Conservation (phyloP, 805 yeast species). For the Alloascoidea africana region DNA sequence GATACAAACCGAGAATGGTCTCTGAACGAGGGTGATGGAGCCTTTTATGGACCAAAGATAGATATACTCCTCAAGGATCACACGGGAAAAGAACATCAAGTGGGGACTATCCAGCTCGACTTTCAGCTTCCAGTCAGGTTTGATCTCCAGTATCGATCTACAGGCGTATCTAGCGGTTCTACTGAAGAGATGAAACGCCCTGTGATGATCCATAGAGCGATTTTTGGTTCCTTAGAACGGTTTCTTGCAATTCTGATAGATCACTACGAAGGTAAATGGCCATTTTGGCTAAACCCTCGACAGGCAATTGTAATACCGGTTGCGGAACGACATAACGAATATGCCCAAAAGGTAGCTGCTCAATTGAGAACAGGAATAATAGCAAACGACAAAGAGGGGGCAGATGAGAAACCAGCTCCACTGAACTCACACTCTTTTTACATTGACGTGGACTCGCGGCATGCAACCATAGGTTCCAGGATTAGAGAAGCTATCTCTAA, state of each 20-base stretch:
- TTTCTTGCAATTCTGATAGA: slow-evolving; percentile 84
- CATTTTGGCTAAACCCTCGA: slow-evolving; percentile 90
- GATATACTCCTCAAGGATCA: slow-evolving; percentile 76
- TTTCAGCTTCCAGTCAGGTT: slow-evolving; percentile 87
- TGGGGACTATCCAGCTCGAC: slow-evolving; percentile 91
- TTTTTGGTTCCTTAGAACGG: slow-evolving; percentile 87
- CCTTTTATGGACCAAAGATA: slow-evolving; percentile 58
- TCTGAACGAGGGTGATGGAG: slow-evolving; percentile 89
- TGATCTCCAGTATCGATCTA: slow-evolving; percentile 44
- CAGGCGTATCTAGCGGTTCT: slow-evolving; percentile 17
- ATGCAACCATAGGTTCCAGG: slow-evolving; percentile 67
- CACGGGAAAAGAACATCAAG: slow-evolving; percentile 72
- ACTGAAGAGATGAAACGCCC: slow-evolving; percentile 47
- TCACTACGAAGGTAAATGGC: slow-evolving; percentile 89
- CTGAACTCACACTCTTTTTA: slow-evolving; percentile 45
- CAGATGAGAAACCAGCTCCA: slow-evolving; percentile 29
- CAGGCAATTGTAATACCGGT: slow-evolving; percentile 82
- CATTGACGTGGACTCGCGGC: slow-evolving; percentile 62
- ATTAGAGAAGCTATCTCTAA: slow-evolving; percentile 63
- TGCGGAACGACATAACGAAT: slow-evolving; percentile 39
- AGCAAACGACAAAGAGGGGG: slow-evolving; percentile 10
- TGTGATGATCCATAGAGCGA: slow-evolving; percentile 92
- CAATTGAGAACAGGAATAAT: slow-evolving; percentile 31
- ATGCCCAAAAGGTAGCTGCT: slow-evolving; percentile 33
- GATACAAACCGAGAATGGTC: slow-evolving; percentile 45